phyloP scores from a whole-genome alignment of 495 filamentous ascomycete genomes.

The Penicillium manginii region DNA sequence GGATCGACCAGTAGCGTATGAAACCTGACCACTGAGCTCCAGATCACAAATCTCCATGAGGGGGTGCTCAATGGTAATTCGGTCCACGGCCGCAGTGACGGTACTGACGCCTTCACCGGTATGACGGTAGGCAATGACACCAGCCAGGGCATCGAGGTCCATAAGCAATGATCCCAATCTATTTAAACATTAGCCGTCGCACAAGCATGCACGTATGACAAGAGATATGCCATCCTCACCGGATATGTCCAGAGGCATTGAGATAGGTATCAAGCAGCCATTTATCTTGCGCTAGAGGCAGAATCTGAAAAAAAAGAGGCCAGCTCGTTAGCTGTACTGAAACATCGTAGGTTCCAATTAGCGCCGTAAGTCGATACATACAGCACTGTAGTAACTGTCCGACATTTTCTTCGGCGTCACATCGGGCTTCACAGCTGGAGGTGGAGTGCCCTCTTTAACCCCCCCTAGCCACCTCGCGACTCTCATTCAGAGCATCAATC shows the following conservation, averaged over 20 bases:
- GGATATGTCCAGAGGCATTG: slow-evolving; percentile 67
- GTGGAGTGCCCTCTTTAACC: slow-evolving; percentile 26
- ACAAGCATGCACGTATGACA: background rate
- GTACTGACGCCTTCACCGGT: slow-evolving; percentile 76
- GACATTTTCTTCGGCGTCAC: slow-evolving; percentile 65
- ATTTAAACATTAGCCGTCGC: slow-evolving; percentile 5
- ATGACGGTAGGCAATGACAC: slow-evolving; percentile 81
- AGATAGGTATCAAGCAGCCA: slow-evolving; percentile 73
- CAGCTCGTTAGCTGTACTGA: slow-evolving; percentile 10
- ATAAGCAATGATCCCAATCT: slow-evolving; percentile 75
- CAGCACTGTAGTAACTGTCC: slow-evolving; percentile 65
- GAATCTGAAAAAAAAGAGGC: slow-evolving; percentile 45
- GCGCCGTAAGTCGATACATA: slow-evolving; percentile 35
- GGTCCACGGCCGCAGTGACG: slow-evolving; percentile 80
- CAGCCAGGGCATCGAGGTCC: slow-evolving; percentile 82
- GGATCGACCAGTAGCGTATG: slow-evolving; percentile 77
- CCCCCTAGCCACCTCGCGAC: slow-evolving; percentile 47
- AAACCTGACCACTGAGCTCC: slow-evolving; percentile 77
- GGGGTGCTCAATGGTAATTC: slow-evolving; percentile 75
- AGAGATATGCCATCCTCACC: slow-evolving; percentile 33
- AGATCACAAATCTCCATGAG: slow-evolving; percentile 81
- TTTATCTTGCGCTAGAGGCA: slow-evolving; percentile 69
- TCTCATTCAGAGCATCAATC: slow-evolving; percentile 66
- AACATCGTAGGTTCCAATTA: background rate
- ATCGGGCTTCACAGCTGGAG: slow-evolving; percentile 47